Evolutionary conservation across 208 protist genomes (phyloP).

Genomic region (Leishmania amazonensis): DNA sequence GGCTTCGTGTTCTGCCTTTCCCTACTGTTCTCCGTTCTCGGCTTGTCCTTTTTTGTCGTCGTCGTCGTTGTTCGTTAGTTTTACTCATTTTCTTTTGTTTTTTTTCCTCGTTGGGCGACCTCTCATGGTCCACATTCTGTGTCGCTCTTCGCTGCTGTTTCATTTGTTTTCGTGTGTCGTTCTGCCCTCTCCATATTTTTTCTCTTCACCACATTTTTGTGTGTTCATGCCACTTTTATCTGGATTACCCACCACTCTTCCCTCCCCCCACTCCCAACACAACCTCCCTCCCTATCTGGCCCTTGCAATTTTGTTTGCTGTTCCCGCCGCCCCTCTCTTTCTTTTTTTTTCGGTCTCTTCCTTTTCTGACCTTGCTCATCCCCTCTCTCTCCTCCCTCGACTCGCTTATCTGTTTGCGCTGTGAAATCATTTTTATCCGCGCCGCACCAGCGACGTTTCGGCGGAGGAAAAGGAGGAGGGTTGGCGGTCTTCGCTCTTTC

Average conservation of each 20-base stretch:
- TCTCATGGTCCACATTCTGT: background rate
- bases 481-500: background rate
- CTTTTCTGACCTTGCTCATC: background rate
- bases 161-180: background rate
- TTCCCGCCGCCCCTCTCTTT: background rate
- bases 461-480: background rate
- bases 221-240: background rate
- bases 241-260: background rate
- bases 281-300: background rate
- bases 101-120: background rate
- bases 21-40: background rate
- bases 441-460: background rate
- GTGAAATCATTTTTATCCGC: background rate
- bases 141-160: background rate
- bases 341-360: background rate
- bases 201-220: background rate
- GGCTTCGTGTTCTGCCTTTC: background rate
- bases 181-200: background rate
- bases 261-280: background rate
- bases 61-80: background rate
- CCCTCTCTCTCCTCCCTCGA: background rate
- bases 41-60: background rate
- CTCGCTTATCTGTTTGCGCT: background rate
- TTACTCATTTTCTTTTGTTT: background rate
- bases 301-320: background rate